Base-by-base conservation (phyloP, 257 asterid genomes). In the Gentiana straminea region DNA sequence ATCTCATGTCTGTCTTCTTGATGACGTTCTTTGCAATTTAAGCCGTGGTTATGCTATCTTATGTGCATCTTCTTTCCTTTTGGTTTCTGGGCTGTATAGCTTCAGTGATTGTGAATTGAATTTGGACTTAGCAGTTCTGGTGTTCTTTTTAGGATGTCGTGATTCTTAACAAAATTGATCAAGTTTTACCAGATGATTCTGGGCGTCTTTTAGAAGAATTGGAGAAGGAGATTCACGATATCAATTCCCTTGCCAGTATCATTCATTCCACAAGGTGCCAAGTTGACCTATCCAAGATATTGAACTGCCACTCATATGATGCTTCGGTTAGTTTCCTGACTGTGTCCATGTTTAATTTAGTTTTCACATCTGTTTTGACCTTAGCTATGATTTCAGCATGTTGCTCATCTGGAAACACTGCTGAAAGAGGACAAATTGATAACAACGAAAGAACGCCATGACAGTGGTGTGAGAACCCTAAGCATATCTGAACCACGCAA, bases 141-240 rank as follows among this genome's bases (percentile, higher is more conserved):
- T 41, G 46, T 7, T 5, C 46, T 41, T 62, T 70, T 58, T 13
- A 91, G 98, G 98, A 91, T 84, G 84, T 91, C 49, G 94, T 91
- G 70, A 84, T 91, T 73, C 94, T 91, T 69, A 91, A 91, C 75
- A 91, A 91, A 74, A 76, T 91, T 68, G 98, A 91, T 83, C 79
- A 82, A 62, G 83, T 85, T 61, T 67, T 84, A 57, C 68, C 79
- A 45, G 80, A 70, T 35, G 84, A 73, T 51, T 66, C 86, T 43
- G 82, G 72, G 49, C 74, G 41, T 49, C 54, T 15, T 50, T n/a
- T 87, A 41, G 82, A 78, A 65, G 91, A 84, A 66, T 81, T 91
- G 66, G 95, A 87, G 78, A 78, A 77, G 61, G 98, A 91, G 80
- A 87, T 91, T 51, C 78, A 60, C 41, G 65, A 63, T 50, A 81